Evolutionary conservation across 208 protist species (phyloP), one percentile per base, ranked within the genome.

Genomic region (Phytomonas serpens): DNA sequence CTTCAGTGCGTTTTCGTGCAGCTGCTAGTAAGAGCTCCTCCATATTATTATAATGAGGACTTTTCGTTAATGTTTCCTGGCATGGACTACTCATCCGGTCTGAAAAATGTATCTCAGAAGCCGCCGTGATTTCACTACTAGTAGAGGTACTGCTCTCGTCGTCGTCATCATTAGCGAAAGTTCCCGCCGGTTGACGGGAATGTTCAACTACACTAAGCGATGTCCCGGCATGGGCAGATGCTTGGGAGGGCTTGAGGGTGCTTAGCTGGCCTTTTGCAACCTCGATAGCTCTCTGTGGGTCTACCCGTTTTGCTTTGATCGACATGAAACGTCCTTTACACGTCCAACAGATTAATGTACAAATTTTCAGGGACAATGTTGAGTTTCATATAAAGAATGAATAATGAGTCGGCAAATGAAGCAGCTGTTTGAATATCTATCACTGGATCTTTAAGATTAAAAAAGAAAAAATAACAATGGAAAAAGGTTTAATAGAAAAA

Each of bases 231-330:
- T 2, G 16, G 40, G 16, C 16, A 51, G 40, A 23, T 11, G 2
- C 40, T 14, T 51, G 40, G 27, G 47, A 57, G 23, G 16, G 27
- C 19, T 57, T 57, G 16, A 57, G 27, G 19, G 47, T 57, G 23
- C 47, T 32, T 33, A 69, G 51, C 51, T 80, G 80, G n/a, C 90
- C 90, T 40, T 78, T 73, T 13, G 84, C 86, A 23, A 83, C 84
- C 10, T 74, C 74, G 2, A 83, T 79, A 1, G 87, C 86, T 29
- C 80, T 76, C 10, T 77, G 67, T 5, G 86, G 82, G 62, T 90
- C 81, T 32, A 95, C 82, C 4, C 61, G 77, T 65, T 88, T 93
- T 30, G 90, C 81, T 65, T 95, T 95, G 69, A 94, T 92, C 31
- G 82, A 74, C 89, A 94, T 94, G 1, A 47, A 40, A 30, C 19